Conservation (phyloP, 2,329 filamentous ascomycete genomes). For the Ilyonectria sp. region DNA sequence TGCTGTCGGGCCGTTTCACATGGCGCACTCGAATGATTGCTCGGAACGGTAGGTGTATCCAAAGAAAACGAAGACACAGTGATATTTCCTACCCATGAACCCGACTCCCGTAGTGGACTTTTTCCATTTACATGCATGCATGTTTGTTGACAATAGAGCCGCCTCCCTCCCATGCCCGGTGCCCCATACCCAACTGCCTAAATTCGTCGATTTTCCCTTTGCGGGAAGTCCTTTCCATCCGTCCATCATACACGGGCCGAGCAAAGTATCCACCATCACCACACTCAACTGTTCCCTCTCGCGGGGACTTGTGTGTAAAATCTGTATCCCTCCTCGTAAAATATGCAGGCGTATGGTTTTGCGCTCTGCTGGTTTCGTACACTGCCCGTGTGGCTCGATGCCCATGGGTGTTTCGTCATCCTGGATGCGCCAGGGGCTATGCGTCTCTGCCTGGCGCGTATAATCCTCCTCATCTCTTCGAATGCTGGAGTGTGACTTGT, state of each 20-base stretch:
- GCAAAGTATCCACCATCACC: slow-evolving; percentile 11
- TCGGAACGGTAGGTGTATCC: slow-evolving; percentile 11
- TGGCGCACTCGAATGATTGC: not conserved
- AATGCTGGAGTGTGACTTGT: not conserved
- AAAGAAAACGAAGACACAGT: slow-evolving; percentile 42
- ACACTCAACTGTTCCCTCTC: not conserved
- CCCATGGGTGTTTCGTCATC: slow-evolving; percentile 2
- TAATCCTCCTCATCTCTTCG: not conserved
- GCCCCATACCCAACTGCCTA: slow-evolving; percentile 7
- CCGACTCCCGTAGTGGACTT: slow-evolving; percentile 44
- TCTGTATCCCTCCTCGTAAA: slow-evolving; percentile 11
- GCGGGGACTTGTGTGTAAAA: not conserved
- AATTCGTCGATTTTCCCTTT: slow-evolving; percentile 14
- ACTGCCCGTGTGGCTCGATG: slow-evolving; percentile 10
- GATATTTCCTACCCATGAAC: slow-evolving; percentile 49
- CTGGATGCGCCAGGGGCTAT: slow-evolving; percentile 21
- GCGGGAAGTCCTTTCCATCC: slow-evolving; percentile 27
- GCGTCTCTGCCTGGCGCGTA: slow-evolving; percentile 14
- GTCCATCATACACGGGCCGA: slow-evolving; percentile 40
- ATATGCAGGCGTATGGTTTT: slow-evolving; percentile 2
- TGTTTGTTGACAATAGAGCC: slow-evolving; percentile 41
- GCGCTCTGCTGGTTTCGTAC: slow-evolving; percentile 18
- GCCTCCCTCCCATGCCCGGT: slow-evolving; percentile 28
- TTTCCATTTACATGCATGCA: slow-evolving; percentile 46
- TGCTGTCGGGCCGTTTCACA: not conserved